Evolutionary conservation across 2,329 filamentous ascomycete species (phyloP).

Genomic region (Dendrostoma leiphaemia): DNA sequence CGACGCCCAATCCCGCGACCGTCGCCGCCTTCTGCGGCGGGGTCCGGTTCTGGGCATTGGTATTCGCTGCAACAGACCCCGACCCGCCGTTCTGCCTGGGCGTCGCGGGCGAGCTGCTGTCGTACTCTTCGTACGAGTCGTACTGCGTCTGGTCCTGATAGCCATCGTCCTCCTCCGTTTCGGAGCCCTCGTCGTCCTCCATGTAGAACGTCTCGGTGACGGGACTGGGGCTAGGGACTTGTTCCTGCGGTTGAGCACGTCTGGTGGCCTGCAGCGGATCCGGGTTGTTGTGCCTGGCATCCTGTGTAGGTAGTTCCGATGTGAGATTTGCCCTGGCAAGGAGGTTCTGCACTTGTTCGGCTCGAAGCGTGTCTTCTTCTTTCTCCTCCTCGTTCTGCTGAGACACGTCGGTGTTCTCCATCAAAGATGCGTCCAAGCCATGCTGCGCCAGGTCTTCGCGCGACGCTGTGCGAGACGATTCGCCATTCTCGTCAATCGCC

Average conservation of each 20-base stretch:
- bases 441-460: conserved; percentile 9
- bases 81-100: conserved; percentile 6
- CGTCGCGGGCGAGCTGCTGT: conserved; percentile 8
- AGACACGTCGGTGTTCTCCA: conserved; percentile 2
- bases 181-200: conserved; percentile 16
- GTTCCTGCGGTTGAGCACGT: not conserved
- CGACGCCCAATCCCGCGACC: too few relatives aligned
- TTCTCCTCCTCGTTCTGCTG: conserved; percentile 8
- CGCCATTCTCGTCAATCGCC: conserved; percentile 2
- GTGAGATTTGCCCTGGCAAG: conserved; percentile 7
- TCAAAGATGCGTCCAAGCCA: conserved; percentile 2
- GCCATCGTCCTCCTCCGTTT: conserved; percentile 11
- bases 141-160: conserved; percentile 2
- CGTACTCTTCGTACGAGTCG: conserved; percentile 16
- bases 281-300: not conserved
- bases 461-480: conserved; percentile 10
- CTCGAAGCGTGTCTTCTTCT: conserved; percentile 14
- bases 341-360: conserved; percentile 12
- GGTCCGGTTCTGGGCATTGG: not conserved
- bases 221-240: conserved; percentile 8
- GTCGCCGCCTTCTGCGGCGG: not conserved
- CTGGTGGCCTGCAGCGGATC: not conserved
- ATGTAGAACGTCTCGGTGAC: conserved; percentile 17
- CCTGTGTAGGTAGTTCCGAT: not conserved
- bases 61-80: not conserved